phyloP scores from a whole-genome alignment of 2,329 filamentous ascomycete genomes.

The Fusarium floridanum region DNA sequence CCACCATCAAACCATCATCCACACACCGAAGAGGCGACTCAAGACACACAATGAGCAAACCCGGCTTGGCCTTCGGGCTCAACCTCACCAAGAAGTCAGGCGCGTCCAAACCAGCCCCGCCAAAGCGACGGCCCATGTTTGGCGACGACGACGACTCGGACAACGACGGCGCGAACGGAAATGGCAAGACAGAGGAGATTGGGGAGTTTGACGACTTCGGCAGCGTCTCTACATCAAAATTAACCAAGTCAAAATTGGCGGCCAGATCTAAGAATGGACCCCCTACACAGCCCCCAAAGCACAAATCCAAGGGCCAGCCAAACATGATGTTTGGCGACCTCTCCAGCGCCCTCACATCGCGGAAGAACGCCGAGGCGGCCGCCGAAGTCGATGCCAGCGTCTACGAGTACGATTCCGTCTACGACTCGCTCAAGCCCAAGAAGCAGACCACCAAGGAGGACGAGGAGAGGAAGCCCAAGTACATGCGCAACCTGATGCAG shows the following conservation, averaged over 20 bases:
- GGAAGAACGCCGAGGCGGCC: slow-evolving; percentile 74
- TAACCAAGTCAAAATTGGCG: slow-evolving; percentile 45
- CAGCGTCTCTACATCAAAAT: slow-evolving; percentile 39
- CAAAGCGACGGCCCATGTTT: slow-evolving; percentile 69
- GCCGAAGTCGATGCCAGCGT: slow-evolving; percentile 78
- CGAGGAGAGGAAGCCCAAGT: slow-evolving; percentile 77
- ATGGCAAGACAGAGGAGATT: slow-evolving; percentile 66
- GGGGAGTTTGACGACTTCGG: slow-evolving; percentile 71
- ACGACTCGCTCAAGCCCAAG: slow-evolving; percentile 79
- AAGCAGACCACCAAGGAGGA: slow-evolving; percentile 68
- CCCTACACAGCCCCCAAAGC: slow-evolving; percentile 57
- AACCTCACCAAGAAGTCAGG: slow-evolving; percentile 71
- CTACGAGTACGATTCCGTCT: slow-evolving; percentile 88
- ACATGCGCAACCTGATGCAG: slow-evolving; percentile 80
- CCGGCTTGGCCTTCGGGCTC: slow-evolving; percentile 67
- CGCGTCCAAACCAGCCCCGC: slow-evolving; percentile 61
- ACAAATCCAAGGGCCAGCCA: slow-evolving; percentile 58
- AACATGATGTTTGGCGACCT: slow-evolving; percentile 72
- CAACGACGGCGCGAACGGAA: slow-evolving; percentile 56
- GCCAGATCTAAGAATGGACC: slow-evolving; percentile 51
- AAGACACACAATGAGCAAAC: slow-evolving; percentile 59
- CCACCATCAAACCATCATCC: background rate
- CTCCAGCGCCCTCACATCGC: slow-evolving; percentile 73
- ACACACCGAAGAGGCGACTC: background rate
- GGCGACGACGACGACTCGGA: slow-evolving; percentile 69